Conservation (phyloP, 208 protist genomes). For the Borovskyia barvae region DNA sequence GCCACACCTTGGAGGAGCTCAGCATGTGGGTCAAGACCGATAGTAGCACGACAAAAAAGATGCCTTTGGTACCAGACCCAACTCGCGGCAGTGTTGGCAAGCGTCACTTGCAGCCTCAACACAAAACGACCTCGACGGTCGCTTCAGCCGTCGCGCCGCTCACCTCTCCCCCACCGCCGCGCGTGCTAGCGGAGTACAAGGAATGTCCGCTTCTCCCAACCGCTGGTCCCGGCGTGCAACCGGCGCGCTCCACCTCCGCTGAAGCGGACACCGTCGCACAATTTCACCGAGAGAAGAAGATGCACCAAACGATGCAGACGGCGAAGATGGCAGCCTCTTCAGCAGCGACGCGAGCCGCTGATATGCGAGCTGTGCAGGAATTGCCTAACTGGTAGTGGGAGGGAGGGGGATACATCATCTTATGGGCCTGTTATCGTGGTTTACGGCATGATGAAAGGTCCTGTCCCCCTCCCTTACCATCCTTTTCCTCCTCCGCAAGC, state of each 20-base stretch:
- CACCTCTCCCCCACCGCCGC: background rate
- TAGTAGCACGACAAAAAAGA: background rate
- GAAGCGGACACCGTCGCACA: conserved; percentile 17
- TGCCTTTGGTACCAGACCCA: background rate
- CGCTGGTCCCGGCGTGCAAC: background rate
- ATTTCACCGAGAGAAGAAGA: conserved; percentile 19
- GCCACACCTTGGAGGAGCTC: conserved; percentile 58
- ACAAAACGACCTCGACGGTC: background rate
- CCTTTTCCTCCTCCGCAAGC: too few relatives aligned
- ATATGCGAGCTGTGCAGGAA: conserved; percentile 37
- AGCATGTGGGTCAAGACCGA: conserved; percentile 28
- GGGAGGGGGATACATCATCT: background rate
- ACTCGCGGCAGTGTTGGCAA: background rate
- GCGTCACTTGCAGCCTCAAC: background rate
- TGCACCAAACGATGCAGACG: background rate
- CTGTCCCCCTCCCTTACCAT: conserved; percentile 16
- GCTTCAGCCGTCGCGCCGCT: background rate
- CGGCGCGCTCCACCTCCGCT: conserved; percentile 7
- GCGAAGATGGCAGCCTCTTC: background rate
- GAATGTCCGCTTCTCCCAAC: conserved; percentile 7
- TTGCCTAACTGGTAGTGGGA: conserved; percentile 51
- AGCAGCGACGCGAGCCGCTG: conserved; percentile 13
- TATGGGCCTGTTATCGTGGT: background rate
- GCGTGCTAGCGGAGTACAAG: conserved; percentile 8
- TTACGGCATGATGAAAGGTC: background rate